These are phyloP conservation scores for Phyllosticta capitalensis DNA, from an alignment of 2,329 filamentous ascomycete genomes.

Conservation along the genomic window DNA sequence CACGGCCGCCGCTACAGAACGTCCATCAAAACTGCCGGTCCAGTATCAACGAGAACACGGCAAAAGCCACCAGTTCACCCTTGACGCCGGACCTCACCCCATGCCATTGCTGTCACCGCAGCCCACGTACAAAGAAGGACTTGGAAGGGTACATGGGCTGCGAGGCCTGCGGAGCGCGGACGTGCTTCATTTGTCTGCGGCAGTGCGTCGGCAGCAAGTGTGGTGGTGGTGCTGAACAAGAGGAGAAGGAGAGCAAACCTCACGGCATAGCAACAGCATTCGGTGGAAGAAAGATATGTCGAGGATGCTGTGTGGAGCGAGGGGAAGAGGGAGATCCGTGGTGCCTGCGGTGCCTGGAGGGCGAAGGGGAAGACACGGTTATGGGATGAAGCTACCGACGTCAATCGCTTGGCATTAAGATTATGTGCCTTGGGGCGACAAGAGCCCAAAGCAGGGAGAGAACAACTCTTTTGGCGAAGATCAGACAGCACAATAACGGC, in stretches of 20 bases:
- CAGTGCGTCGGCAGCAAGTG: conserved; percentile 39
- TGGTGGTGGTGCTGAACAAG: not conserved
- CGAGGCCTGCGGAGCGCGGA: conserved; percentile 49
- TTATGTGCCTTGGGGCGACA: no score
- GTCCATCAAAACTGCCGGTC: not conserved
- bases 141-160: conserved; percentile 59
- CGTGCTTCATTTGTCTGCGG: conserved; percentile 61
- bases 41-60: not conserved
- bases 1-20: not conserved
- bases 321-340: conserved; percentile 56
- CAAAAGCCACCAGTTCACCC: not conserved
- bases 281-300: conserved; percentile 48
- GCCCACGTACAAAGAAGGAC: conserved; percentile 55
- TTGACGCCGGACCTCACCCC: conserved; percentile 32
- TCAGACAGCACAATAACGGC: not conserved
- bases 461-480: not conserved
- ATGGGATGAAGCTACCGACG: not conserved
- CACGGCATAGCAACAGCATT: conserved; percentile 23
- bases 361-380: not conserved
- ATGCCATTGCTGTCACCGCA: conserved; percentile 59
- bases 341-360: conserved; percentile 51
- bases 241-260: not conserved
- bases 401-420: no score
- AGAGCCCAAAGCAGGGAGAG: not conserved
- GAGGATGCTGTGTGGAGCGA: conserved; percentile 58